A percentile compares a stretch with the other conserved stretches of the same genome.
These are phyloP conservation scores for Penicillium sp. DNA, from an alignment of 2,329 filamentous ascomycete genomes.

Conservation along the genomic window DNA sequence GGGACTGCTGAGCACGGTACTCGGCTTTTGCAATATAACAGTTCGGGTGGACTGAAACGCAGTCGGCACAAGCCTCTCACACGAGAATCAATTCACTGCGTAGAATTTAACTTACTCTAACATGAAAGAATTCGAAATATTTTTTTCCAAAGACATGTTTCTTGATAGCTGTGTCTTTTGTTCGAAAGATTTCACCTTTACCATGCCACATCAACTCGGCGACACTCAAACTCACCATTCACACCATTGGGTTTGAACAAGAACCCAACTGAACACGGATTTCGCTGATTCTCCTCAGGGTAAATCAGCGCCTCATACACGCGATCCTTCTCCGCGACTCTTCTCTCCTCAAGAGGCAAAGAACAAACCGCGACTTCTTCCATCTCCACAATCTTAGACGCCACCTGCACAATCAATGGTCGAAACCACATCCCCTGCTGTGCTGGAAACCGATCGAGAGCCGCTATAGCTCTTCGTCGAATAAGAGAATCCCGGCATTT, in stretches of 20 bases:
- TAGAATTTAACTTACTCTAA: not conserved
- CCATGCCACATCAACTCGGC: slow-evolving; percentile 11
- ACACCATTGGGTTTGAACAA: not conserved
- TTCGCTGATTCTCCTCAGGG: not conserved
- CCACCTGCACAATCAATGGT: slow-evolving; percentile 9
- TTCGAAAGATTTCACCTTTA: not conserved
- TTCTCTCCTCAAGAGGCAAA: slow-evolving; percentile 17
- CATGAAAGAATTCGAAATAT: not conserved
- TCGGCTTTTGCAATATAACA: not conserved
- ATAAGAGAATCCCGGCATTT: slow-evolving; percentile 38
- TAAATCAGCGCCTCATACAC: not conserved
- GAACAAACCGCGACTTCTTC: slow-evolving; percentile 20
- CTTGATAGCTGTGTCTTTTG: not conserved
- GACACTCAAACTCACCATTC: not conserved
- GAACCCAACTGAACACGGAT: slow-evolving; percentile 1
- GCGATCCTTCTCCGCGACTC: slow-evolving; percentile 12
- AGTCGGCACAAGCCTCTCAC: not conserved
- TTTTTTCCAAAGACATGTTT: not conserved
- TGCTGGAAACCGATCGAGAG: slow-evolving; percentile 14
- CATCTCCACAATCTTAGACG: slow-evolving; percentile 17
- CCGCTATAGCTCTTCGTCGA: slow-evolving; percentile 36
- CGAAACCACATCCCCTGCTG: slow-evolving; percentile 25
- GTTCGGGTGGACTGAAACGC: not conserved
- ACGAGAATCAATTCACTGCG: not conserved
- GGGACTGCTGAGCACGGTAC: not conserved